Conservation (phyloP, 108 stramenopile species). For the Nannochloropsis granulata region DNA sequence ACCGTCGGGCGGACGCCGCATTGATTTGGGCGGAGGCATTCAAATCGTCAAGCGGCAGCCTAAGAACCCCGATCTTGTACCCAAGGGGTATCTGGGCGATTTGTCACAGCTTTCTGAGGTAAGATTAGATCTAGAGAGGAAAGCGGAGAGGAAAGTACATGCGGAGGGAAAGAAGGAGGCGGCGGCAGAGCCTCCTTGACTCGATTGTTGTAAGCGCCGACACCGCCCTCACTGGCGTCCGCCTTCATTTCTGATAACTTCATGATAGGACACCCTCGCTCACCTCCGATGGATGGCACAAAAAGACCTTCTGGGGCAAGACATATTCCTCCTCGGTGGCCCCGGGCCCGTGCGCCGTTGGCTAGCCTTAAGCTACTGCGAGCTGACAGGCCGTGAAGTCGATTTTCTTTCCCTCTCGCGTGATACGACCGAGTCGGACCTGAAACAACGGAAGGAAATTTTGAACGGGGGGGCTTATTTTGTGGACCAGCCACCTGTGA, state of each 20-base stretch:
- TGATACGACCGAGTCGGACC: constrained; percentile 64
- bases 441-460: constrained; percentile 59
- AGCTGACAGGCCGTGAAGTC: constrained; percentile 46
- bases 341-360: constrained; percentile 47
- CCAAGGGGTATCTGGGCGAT: not conserved
- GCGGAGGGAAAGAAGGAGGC: not conserved
- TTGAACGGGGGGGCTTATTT: constrained; percentile 18
- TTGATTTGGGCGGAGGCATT: not conserved
- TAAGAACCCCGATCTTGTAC: not conserved
- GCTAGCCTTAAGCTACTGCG: constrained; percentile 49
- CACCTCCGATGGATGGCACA: constrained; percentile 62
- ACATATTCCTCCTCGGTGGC: constrained; percentile 53
- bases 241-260: not conserved
- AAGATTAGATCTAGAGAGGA: not conserved
- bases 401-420: constrained; percentile 49
- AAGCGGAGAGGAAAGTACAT: not conserved
- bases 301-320: constrained; percentile 60
- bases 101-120: not conserved
- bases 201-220: no score
- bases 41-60: not conserved
- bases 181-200: no score
- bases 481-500: constrained; percentile 60
- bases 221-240: no score
- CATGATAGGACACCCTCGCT: not conserved
- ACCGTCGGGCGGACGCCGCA: not conserved